Evolutionary conservation across 2,329 filamentous ascomycete species (phyloP).

Genomic region (Fusarium coffeatum): DNA sequence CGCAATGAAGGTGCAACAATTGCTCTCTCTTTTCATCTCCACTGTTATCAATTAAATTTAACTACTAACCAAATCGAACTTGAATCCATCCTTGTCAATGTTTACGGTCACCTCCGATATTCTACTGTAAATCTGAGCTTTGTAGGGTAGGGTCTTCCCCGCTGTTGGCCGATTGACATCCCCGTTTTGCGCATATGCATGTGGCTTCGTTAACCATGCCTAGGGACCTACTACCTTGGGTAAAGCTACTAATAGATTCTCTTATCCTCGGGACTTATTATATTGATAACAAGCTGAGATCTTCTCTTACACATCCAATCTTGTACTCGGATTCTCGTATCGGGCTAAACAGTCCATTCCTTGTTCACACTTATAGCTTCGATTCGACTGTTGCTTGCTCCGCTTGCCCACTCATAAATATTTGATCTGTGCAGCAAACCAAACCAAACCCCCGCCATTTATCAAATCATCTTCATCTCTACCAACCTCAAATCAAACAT

Average conservation of each 20-base stretch:
- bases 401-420: conserved; percentile 25
- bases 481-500: conserved; percentile 21
- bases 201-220: conserved; percentile 37
- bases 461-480: neutral
- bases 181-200: conserved; percentile 46
- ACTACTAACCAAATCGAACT: neutral
- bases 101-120: conserved; percentile 36
- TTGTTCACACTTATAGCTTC: neutral
- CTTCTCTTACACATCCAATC: conserved; percentile 32
- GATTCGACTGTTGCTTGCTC: conserved; percentile 4
- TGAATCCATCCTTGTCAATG: conserved; percentile 13
- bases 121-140: neutral
- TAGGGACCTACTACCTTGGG: conserved; percentile 16
- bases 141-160: conserved; percentile 25
- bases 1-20: neutral
- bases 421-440: conserved; percentile 12
- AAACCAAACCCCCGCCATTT: conserved; percentile 24
- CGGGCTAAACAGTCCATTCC: neutral
- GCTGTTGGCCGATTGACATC: conserved; percentile 23
- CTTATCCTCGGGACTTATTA: conserved; percentile 37
- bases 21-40: neutral
- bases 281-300: conserved; percentile 21
- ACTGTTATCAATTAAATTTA: conserved; percentile 11
- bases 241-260: conserved; percentile 33
- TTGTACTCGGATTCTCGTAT: conserved; percentile 13